phyloP scores from a whole-genome alignment of 1,139 yeast species.

The Barnettozyma hawaiiensis region DNA sequence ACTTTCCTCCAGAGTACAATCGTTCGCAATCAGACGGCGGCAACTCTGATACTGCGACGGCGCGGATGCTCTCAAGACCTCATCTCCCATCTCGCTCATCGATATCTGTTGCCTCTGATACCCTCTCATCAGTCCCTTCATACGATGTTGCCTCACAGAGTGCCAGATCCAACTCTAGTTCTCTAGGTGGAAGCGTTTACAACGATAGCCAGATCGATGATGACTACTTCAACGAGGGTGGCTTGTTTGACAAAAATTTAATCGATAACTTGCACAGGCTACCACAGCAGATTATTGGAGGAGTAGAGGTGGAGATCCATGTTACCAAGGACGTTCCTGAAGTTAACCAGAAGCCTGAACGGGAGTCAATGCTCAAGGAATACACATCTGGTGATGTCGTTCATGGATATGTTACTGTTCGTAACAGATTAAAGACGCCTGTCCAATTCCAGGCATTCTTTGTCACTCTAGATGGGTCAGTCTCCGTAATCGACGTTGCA shows the following conservation, averaged over 20 bases:
- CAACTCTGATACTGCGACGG: too few relatives aligned
- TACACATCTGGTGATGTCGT: conserved; percentile 51
- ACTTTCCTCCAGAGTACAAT: conserved; percentile 14
- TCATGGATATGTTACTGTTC: conserved; percentile 47
- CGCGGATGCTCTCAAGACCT: neutral
- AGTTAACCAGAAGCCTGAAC: conserved; percentile 14
- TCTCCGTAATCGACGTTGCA: conserved; percentile 29
- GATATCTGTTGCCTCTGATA: conserved; percentile 1
- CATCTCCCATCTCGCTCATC: neutral
- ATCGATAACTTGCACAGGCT: conserved; percentile 16
- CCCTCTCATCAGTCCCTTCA: neutral
- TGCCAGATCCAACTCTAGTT: neutral
- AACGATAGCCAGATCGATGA: neutral
- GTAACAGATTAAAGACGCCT: conserved; percentile 36
- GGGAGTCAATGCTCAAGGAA: conserved; percentile 37
- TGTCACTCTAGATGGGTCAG: conserved; percentile 51
- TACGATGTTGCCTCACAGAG: neutral
- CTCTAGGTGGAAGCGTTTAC: neutral
- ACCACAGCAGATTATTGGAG: conserved; percentile 15
- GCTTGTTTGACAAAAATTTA: conserved; percentile 9
- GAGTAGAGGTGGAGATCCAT: conserved; percentile 29
- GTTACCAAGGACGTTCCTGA: conserved; percentile 34
- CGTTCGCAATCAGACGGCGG: neutral
- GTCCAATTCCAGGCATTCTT: conserved; percentile 53
- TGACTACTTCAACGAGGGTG: conserved; percentile 4